phyloP scores from a whole-genome alignment of 225 moss, liverwort and hornwort genomes.

The Sphagnum contortum region DNA sequence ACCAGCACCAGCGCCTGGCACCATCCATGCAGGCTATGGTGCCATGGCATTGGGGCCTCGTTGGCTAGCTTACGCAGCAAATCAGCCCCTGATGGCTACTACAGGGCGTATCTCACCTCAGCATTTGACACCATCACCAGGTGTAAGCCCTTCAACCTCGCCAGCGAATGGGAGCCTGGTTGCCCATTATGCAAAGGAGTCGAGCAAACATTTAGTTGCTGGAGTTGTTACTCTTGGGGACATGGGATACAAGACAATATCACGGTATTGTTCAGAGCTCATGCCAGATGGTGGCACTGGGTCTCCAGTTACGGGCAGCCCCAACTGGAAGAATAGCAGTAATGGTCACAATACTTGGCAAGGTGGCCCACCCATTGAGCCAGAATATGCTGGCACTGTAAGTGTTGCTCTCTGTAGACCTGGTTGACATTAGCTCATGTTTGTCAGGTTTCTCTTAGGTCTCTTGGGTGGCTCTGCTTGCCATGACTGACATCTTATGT shows the following conservation, averaged over 20 bases:
- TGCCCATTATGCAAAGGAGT: slow-evolving; percentile 92
- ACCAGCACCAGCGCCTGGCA: slow-evolving; percentile 41
- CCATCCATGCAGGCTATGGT: slow-evolving; percentile 62
- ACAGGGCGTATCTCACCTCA: slow-evolving; percentile 92
- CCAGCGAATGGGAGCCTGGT: slow-evolving; percentile 86
- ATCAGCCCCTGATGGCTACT: slow-evolving; percentile 73
- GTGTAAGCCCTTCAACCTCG: slow-evolving; percentile 88
- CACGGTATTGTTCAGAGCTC: slow-evolving; percentile 81
- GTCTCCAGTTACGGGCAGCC: slow-evolving; percentile 60
- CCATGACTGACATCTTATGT: not conserved
- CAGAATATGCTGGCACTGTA: slow-evolving; percentile 88
- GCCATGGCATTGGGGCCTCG: slow-evolving; percentile 94
- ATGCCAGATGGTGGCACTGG: slow-evolving; percentile 64
- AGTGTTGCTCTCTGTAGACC: not conserved
- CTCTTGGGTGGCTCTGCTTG: not conserved
- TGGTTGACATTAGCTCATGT: not conserved
- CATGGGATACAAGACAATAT: slow-evolving; percentile 75
- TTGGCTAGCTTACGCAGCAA: slow-evolving; percentile 93
- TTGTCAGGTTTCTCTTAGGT: not conserved
- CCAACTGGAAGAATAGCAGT: slow-evolving; percentile 60
- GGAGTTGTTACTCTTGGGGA: slow-evolving; percentile 91
- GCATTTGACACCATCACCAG: slow-evolving; percentile 86
- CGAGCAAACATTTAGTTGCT: slow-evolving; percentile 87
- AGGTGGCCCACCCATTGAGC: slow-evolving; percentile 54
- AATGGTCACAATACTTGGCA: slow-evolving; percentile 81